Base-by-base conservation (phyloP, 129 eudicot species). In the Artemisia argyi region DNA sequence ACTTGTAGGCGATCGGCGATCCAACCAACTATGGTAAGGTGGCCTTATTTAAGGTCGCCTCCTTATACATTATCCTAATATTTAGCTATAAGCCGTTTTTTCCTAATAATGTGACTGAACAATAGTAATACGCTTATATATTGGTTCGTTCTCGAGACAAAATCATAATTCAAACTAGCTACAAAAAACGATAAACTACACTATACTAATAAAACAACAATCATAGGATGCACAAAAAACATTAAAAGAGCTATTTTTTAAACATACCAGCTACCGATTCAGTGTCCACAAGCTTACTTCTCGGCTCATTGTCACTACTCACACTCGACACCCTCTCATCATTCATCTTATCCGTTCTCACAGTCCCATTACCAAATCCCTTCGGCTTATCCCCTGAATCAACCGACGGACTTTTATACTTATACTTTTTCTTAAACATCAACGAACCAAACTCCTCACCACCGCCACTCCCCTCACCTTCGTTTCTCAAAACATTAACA, bases 351-450 rank as follows among this genome's bases (percentile, higher is more conserved):
- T 77, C 71, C 11, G 10, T 39, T 39, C 11, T 2, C 10, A 39
- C 46, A 7, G 46, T 8, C 46, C 46, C 46, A 7, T 39, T 39
- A 47, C 26, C 11, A 79, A 89, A 89, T 0, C 95, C 95, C 76
- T 80, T 91, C 0, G 96, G 89, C 60, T 73, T 86, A 64, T 87
- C 87, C 11, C 71, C 72, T 52, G 79, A 61, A 20, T 76, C 59
- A 48, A 74, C 22, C 1, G 72, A 46, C 2, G 61, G 76, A 9
- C 73, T 83, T 66, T 71, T 85, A 53, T 72, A 82, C 68, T 83
- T 85, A 57, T 62, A 68, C 91, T 81, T 85, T 80, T 80, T 89
- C 44, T 85, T 76, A 60, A 83, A 89, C 80, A 84, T 72, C 66
- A 92, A 83, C 3, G 72, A 74, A 56, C 55, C 83, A 60, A 62